Base-by-base conservation (phyloP, 345 rosid species). In the Aquilaria sinensis region DNA sequence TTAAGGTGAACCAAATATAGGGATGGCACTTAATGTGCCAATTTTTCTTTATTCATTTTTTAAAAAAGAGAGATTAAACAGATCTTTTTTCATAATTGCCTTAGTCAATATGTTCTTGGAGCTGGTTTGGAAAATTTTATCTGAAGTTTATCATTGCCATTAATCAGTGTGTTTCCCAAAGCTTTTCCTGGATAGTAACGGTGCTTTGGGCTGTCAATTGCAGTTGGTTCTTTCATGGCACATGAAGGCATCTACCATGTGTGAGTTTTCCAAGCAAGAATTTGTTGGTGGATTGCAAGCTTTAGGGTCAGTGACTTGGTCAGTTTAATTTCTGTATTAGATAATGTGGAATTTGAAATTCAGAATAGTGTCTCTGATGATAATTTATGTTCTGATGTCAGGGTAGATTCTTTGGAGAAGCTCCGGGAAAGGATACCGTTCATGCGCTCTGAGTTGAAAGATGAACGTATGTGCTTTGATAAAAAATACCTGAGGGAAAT, bases 181-280 rank as follows among this genome's bases (percentile, higher is more conserved):
- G 10, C 23, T 4, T 4, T 2, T 37, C 43, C 5, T 37, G 43
- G 43, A 9, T 37, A 37, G 8, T 37, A 37, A 37, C 8, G 43
- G 43, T 37, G 8, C 43, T 56, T 1, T 48, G 37, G 59, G 51
- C 30, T 57, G 14, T 66, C 55, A 62, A 32, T 76, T 73, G 69
- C 88, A 94, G 99, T 67, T 94, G 74, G 99, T 94, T 72, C 73
- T 94, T 72, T 94, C 99, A 56, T 94, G 99, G 99, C 99, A 94
- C 79, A 94, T 94, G 99, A 88, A 90, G 70, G 99, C 99, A 59
- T 91, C 91, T 68, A 94, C 96, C 65, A 90, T 92, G 83, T 90
- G 97, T 77, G 97, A 94, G 70, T 94, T 82, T 72, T 86, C 97
- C 33, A 88, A 84, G 82, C 87, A 88, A 68, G 97, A 94, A 78